A percentile compares a stretch with the other conserved stretches of the same genome.
phyloP scores from a whole-genome alignment of 495 filamentous ascomycete genomes.

The Ramalina intermedia region DNA sequence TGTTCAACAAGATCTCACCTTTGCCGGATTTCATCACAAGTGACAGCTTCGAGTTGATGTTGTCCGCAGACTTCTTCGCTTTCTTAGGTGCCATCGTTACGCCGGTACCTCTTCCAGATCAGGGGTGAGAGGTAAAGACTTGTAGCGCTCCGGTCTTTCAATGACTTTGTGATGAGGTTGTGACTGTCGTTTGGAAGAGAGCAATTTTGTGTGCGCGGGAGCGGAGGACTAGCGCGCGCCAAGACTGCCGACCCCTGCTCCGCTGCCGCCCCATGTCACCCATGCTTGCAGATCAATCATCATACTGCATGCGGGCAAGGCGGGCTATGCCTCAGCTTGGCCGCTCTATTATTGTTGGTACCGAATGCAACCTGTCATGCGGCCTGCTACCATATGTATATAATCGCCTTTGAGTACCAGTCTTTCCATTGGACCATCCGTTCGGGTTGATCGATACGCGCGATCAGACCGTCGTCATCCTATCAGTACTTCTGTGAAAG shows the following conservation, averaged over 20 bases:
- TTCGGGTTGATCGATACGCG: too few species aligned
- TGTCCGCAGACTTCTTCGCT: conserved; percentile 81
- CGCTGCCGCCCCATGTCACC: too few species aligned
- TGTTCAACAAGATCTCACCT: conserved; percentile 31
- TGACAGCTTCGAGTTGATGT: conserved; percentile 75
- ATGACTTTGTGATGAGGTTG: background rate
- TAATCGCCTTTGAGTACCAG: too few species aligned
- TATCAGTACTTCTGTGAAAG: too few species aligned
- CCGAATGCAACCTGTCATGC: too few species aligned
- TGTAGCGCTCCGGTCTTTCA: conserved; percentile 5
- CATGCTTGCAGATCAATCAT: too few species aligned
- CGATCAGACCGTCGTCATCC: too few species aligned
- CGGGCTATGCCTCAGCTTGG: too few species aligned
- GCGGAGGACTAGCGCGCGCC: background rate
- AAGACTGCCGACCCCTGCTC: background rate
- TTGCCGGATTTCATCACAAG: conserved; percentile 96
- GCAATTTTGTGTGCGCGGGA: background rate
- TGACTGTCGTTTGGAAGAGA: background rate
- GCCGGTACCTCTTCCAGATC: conserved; percentile 13
- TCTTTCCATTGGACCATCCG: too few species aligned
- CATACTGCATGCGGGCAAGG: too few species aligned
- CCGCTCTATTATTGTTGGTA: too few species aligned
- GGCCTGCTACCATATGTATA: too few species aligned
- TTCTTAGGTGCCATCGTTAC: conserved; percentile 86
- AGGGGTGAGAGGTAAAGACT: background rate